These are phyloP conservation scores for Pseudotsuga menziesii DNA, from an alignment of 75 land plant genomes.

Conservation along the genomic window DNA sequence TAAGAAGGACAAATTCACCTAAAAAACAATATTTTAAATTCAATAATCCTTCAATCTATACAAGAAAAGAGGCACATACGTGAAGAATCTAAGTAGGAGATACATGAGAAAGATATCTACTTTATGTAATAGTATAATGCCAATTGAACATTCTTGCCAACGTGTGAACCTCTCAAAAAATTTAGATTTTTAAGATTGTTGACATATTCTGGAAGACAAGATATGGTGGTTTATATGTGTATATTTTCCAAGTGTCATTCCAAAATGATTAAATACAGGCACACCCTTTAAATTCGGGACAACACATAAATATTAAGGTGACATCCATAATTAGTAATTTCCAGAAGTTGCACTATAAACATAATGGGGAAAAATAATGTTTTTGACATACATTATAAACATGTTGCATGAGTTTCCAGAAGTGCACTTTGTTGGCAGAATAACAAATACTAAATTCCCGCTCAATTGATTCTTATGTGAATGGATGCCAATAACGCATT, in stretches of 20 bases:
- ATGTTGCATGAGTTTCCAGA: not conserved
- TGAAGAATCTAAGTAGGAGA: too few relatives aligned
- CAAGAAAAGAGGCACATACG: too few relatives aligned
- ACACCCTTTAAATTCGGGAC: not conserved
- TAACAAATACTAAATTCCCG: constrained; percentile 47
- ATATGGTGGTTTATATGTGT: not conserved
- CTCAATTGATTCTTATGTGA: constrained; percentile 84
- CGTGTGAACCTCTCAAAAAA: not conserved
- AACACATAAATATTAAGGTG: not conserved
- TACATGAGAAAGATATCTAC: too few relatives aligned
- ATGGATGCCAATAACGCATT: constrained; percentile 94
- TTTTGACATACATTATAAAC: not conserved
- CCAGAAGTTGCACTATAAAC: too few relatives aligned
- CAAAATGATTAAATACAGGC: not conserved
- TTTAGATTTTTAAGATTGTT: not conserved
- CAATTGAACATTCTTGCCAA: too few relatives aligned
- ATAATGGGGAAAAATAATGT: not conserved
- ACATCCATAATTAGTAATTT: not conserved
- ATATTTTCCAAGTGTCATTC: not conserved
- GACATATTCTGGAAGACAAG: not conserved
- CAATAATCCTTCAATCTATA: too few relatives aligned
- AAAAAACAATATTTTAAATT: too few relatives aligned
- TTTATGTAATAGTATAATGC: too few relatives aligned
- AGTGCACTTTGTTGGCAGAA: not conserved
- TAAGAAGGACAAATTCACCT: too few relatives aligned